Evolutionary conservation across 2,329 filamentous ascomycete genomes (phyloP), one percentile per base, ranked within the genome.

Genomic region (Cladosporium sp.): DNA sequence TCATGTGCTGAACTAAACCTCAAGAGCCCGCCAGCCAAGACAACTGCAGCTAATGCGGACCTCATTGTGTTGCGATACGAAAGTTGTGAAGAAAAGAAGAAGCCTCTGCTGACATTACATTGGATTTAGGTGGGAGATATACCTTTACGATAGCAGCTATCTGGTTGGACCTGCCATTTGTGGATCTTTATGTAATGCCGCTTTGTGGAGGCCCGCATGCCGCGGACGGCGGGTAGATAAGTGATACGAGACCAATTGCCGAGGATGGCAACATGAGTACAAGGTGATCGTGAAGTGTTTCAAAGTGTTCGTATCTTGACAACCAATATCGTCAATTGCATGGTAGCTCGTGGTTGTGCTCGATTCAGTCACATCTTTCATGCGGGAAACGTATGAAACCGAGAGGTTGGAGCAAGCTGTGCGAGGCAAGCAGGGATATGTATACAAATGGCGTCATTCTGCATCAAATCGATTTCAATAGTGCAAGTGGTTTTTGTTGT

Each of bases 121-220:
- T 57, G n/a, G 28, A 18, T 29, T 16, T 23, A 10, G n/a, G 28
- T 16, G 29, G 16, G 26, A 35, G 46, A 49, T 40, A 40, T 37
- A 26, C 23, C 23, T 26, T 3, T 26, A 53, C 29, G 52, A 50
- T 26, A 40, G 53, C 37, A 62, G 49, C 14, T 62, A 44, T 62
- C 60, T 53, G 60, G 29, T 16, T 55, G 60, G 46, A 62, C 60
- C 49, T 62, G 60, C 60, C 60, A 10, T 16, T 40, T 62, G 29
- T 55, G 60, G 60, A 52, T 12, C 33, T 26, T 62, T 62, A 62
- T 62, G 60, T 62, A 62, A 62, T 62, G 29, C 21, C 18, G 58
- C 40, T 11, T 18, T 59, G 52, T 29, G 23, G 33, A 59, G 33
- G 33, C 23, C 40, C 52, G 52, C 52, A 44, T 28, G 37, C 56